Conservation (phyloP, 139 green algal genomes). For the Asterochloris sp. region DNA sequence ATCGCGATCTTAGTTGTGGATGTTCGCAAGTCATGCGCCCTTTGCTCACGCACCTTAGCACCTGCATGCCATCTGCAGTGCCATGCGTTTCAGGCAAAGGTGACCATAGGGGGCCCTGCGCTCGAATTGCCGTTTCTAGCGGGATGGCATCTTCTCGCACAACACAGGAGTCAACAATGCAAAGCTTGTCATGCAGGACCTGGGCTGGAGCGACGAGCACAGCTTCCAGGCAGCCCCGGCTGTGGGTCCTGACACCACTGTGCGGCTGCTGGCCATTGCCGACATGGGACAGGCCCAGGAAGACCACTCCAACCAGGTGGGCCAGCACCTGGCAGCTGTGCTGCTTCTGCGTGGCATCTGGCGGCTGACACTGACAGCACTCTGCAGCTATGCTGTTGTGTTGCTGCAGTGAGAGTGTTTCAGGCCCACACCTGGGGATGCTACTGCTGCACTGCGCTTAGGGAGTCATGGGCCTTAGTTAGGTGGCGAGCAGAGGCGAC, state of each 20-base stretch:
- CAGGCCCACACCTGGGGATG: too few relatives aligned
- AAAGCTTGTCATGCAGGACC: constrained; percentile 17
- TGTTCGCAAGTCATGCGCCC: background rate
- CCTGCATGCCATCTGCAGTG: background rate
- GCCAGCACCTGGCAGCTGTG: background rate
- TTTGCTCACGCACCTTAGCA: background rate
- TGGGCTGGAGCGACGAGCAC: constrained; percentile 43
- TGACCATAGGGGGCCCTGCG: background rate
- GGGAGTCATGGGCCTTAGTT: too few relatives aligned
- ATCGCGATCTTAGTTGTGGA: background rate
- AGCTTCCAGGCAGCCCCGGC: constrained; percentile 43
- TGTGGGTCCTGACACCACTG: constrained; percentile 22
- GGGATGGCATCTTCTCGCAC: background rate
- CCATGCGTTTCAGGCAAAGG: background rate
- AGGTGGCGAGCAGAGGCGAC: background rate
- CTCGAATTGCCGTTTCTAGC: background rate
- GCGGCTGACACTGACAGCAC: background rate
- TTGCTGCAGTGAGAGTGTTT: background rate
- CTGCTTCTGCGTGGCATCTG: background rate
- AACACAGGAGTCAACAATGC: background rate
- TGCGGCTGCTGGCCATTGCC: constrained; percentile 52
- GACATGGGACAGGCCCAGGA: constrained; percentile 50
- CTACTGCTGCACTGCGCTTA: background rate
- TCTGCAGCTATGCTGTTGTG: background rate
- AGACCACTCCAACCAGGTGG: constrained; percentile 11